Evolutionary conservation across 371 early-diverging fungal species (phyloP), one percentile per base, ranked within the genome.

Genomic region (Parasitella parasitica): DNA sequence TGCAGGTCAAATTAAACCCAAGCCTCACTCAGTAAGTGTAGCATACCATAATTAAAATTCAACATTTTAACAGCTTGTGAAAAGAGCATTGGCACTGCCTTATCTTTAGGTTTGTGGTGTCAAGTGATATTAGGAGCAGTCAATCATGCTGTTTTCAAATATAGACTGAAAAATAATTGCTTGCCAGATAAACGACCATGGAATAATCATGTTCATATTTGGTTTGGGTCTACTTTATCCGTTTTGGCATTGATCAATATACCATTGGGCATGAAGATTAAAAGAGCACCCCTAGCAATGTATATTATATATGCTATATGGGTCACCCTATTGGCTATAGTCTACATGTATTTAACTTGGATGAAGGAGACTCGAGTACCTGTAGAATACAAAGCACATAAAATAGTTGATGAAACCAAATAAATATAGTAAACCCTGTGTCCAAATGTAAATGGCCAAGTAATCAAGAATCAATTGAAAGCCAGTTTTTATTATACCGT

Each of bases 221-320:
- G 73, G 77, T 41, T 76, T 28, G 77, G 74, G 9, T 61, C 70
- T 37, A 7, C 60, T 3, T 37, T 76, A n/a, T 13, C 49, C 16
- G 12, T 61, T 1, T 24, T 69, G 3, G 68, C 77, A 6, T 12
- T 69, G 36, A 22, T 76, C 4, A 76, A 73, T 49, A 67, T 76
- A n/a, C 66, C 70, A 2, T 56, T 76, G 36, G 74, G 77, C 11
- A 73, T 76, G 69, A 54, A 50, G 6, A 69, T 73, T 36, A 71
- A 67, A 18, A 46, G 58, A 41, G 38, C 62, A 12, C 37, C 43
- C 5, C 4, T 57, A 6, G 38, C 55, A 5, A 16, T 56, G n/a
- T 76, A 55, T 54, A 65, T 71, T 39, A 46, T 28, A 12, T 73
- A 71, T 34, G 63, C 57, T 30, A 43, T 67, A 2, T 73, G 73